These are phyloP conservation scores for Syncephalastrum monosporum DNA, from an alignment of 371 early-diverging fungal species.

Conservation along the genomic window DNA sequence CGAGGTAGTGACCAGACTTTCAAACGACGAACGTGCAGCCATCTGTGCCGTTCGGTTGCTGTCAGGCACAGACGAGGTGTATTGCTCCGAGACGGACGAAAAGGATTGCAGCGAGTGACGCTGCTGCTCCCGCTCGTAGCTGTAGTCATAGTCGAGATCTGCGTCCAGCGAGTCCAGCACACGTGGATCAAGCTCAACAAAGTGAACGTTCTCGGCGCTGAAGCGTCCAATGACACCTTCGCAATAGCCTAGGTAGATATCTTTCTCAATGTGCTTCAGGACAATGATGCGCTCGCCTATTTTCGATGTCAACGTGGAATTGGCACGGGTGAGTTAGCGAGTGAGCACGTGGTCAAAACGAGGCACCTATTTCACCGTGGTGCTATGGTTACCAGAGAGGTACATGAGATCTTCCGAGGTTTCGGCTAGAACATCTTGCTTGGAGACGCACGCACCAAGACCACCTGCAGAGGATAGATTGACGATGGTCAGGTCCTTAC, in stretches of 20 bases:
- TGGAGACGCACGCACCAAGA: constrained; percentile 50
- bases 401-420: constrained; percentile 58
- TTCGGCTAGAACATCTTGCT: constrained; percentile 50
- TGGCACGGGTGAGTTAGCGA: too few relatives aligned
- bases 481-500: background rate
- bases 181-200: constrained; percentile 54
- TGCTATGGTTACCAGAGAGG: constrained; percentile 40
- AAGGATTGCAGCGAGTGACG: constrained; percentile 23
- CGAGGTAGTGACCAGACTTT: constrained; percentile 25
- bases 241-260: constrained; percentile 55
- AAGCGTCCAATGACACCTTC: constrained; percentile 60
- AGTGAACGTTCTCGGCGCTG: constrained; percentile 56
- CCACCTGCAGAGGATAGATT: constrained; percentile 26
- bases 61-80: constrained; percentile 18
- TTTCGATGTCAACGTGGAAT: background rate
- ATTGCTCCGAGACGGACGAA: constrained; percentile 28
- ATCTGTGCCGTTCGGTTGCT: background rate
- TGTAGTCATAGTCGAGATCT: constrained; percentile 26
- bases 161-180: constrained; percentile 48
- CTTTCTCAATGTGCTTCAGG: constrained; percentile 43
- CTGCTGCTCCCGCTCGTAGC: constrained; percentile 7
- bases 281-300: constrained; percentile 47
- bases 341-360: too few relatives aligned
- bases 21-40: constrained; percentile 31
- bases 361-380: too few relatives aligned